Conservation (phyloP, 225 moss, liverwort and hornwort species). For the Takakia lepidozioides region DNA sequence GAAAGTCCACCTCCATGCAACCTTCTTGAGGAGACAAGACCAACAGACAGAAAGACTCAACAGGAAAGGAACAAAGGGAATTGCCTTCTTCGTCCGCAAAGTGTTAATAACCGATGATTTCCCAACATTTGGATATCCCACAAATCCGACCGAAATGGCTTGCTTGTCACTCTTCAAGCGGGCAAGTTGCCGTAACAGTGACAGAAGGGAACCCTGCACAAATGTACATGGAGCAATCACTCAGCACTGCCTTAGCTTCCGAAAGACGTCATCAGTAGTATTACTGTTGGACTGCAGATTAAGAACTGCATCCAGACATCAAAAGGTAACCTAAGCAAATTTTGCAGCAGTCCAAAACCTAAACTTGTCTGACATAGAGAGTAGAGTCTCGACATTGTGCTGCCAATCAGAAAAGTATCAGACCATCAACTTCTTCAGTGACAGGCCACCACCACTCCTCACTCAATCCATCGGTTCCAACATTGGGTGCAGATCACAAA, state of each 20-base stretch:
- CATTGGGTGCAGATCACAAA: no score
- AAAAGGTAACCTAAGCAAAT: neutral
- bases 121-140: constrained; percentile 97
- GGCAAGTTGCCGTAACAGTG: constrained; percentile 85
- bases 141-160: constrained; percentile 98
- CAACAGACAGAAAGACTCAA: no score
- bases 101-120: constrained; percentile 97
- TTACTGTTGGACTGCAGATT: no score
- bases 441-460: no score
- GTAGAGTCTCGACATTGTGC: neutral
- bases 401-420: no score
- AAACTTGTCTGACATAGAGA: neutral
- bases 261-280: no score
- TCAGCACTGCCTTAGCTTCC: no score
- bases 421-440: no score
- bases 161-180: constrained; percentile 96
- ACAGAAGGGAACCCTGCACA: constrained; percentile 85
- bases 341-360: neutral
- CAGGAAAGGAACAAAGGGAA: no score
- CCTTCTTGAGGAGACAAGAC: no score
- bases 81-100: constrained; percentile 74
- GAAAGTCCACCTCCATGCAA: no score
- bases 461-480: no score
- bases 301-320: neutral
- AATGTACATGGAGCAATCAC: constrained; percentile 1